phyloP scores from a whole-genome alignment of 306 rosid species.

The Cucumis hystrix region DNA sequence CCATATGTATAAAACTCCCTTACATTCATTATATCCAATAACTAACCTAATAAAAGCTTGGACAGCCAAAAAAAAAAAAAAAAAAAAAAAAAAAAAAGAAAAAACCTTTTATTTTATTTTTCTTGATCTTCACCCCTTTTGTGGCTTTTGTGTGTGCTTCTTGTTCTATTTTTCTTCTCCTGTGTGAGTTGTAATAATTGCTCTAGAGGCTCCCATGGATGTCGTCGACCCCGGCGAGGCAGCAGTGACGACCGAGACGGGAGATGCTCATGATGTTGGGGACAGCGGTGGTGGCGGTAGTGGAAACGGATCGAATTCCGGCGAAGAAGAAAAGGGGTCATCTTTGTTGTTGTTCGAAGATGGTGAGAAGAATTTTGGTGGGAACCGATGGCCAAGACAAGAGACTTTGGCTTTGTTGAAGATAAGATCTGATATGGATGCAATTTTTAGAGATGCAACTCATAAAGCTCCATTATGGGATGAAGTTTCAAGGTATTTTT shows the following conservation, averaged over 20 bases:
- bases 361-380: constrained; percentile 62
- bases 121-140: background rate
- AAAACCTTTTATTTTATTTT: background rate
- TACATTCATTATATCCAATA: background rate
- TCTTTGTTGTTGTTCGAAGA: constrained; percentile 15
- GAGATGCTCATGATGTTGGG: constrained; percentile 2
- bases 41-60: constrained; percentile 4
- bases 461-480: constrained; percentile 98
- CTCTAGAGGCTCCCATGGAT: background rate
- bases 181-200: background rate
- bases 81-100: background rate
- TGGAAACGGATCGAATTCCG: constrained; percentile 43
- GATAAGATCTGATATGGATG: constrained; percentile 93
- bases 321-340: constrained; percentile 41
- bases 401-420: constrained; percentile 78
- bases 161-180: constrained; percentile 12
- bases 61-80: background rate
- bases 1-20: constrained; percentile 1
- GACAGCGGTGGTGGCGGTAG: background rate
- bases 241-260: constrained; percentile 7
- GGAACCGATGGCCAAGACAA: constrained; percentile 86
- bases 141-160: background rate
- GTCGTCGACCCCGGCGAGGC: constrained; percentile 18
- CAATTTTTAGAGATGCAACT: constrained; percentile 73
- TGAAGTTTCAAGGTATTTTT: constrained; percentile 58